These are phyloP conservation scores for Sparassis latifolia DNA, from an alignment of 1,284 basidiomycete genomes.

Conservation along the genomic window DNA sequence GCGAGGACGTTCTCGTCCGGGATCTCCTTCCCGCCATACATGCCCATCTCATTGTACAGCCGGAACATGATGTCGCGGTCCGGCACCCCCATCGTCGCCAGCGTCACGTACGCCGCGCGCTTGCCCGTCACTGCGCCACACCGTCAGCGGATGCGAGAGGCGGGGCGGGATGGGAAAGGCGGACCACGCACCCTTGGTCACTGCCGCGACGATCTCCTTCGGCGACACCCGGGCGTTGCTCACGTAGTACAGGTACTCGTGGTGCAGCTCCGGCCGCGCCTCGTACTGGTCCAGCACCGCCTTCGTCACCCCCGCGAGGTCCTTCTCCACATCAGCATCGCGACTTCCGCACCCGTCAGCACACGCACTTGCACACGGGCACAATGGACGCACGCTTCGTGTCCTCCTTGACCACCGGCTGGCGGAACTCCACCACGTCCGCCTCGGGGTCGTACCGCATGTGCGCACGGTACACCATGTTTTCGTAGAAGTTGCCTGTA, in stretches of 20 bases:
- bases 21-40: constrained; percentile 18
- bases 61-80: constrained; percentile 21
- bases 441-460: constrained; percentile 14
- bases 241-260: constrained; percentile 16
- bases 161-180: not conserved
- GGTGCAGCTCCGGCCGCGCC: constrained; percentile 7
- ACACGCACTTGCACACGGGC: not conserved
- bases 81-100: constrained; percentile 16
- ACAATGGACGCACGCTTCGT: constrained; percentile 10
- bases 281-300: constrained; percentile 19
- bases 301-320: constrained; percentile 15
- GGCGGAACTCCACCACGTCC: constrained; percentile 17
- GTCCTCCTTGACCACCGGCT: constrained; percentile 16
- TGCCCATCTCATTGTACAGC: constrained; percentile 20
- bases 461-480: constrained; percentile 18
- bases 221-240: constrained; percentile 15
- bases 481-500: constrained; percentile 22
- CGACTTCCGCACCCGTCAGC: constrained; percentile 7
- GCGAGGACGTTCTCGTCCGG: constrained; percentile 16
- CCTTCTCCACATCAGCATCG: constrained; percentile 20
- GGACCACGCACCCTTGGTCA: constrained; percentile 12
- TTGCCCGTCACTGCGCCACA: constrained; percentile 14
- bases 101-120: constrained; percentile 10
- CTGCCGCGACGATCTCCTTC: constrained; percentile 13
- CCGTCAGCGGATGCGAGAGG: not conserved